These are phyloP conservation scores for Bruguiera gymnorhiza DNA, from an alignment of 345 rosid species.

Conservation along the genomic window DNA sequence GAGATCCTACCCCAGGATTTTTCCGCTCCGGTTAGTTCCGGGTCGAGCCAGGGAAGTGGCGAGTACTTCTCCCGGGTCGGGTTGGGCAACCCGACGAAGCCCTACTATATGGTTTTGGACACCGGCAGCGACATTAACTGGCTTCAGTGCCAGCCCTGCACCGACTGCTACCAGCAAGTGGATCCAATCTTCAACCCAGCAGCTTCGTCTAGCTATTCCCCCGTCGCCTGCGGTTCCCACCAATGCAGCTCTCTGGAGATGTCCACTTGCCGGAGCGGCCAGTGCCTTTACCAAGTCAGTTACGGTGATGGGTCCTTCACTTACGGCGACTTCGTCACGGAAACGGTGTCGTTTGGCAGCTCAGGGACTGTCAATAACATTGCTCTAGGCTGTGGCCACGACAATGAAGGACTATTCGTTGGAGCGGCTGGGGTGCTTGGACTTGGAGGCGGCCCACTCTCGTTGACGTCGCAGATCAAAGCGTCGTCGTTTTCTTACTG, in stretches of 20 bases:
- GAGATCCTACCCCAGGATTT: conserved; percentile 48
- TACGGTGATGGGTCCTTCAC: conserved; percentile 96
- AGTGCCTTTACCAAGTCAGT: conserved; percentile 69
- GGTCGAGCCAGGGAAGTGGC: conserved; percentile 76
- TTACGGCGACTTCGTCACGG: conserved; percentile 65
- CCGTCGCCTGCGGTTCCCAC: conserved; percentile 49
- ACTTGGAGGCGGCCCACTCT: conserved; percentile 77
- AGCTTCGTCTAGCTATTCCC: conserved; percentile 49
- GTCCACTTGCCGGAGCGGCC: conserved; percentile 45
- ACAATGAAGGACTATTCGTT: conserved; percentile 76
- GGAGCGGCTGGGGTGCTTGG: conserved; percentile 91
- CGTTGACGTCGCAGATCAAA: conserved; percentile 66
- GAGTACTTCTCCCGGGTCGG: conserved; percentile 89
- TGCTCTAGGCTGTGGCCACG: conserved; percentile 74
- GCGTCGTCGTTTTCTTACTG: conserved; percentile 82
- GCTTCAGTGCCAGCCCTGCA: conserved; percentile 83
- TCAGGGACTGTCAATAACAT: conserved; percentile 14
- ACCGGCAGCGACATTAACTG: conserved; percentile 87
- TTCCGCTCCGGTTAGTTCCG: conserved; percentile 68
- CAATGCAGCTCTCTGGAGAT: conserved; percentile 55
- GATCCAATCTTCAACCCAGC: conserved; percentile 73
- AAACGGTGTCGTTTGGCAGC: conserved; percentile 58
- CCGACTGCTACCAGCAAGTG: conserved; percentile 76
- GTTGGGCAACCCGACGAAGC: conserved; percentile 68
- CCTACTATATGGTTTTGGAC: conserved; percentile 63